These are phyloP conservation scores for Coelastrella sp. DNA, from an alignment of 139 green algal genomes.

Conservation along the genomic window DNA sequence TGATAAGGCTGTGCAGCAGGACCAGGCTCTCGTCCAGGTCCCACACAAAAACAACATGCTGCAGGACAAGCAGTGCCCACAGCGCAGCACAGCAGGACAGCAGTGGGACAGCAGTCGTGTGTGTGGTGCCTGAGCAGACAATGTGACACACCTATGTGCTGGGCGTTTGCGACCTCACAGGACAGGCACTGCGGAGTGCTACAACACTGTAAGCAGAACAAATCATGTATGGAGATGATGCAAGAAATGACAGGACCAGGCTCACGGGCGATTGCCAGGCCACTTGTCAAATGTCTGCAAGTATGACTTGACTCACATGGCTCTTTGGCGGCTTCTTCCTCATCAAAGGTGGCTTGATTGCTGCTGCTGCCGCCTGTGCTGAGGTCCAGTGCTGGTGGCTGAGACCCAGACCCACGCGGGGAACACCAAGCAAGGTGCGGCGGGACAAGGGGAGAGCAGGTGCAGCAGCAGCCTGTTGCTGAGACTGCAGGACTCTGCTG, in stretches of 20 bases:
- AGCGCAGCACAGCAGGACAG: not conserved
- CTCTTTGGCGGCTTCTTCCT: conserved; percentile 20
- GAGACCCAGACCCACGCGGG: conserved; percentile 21
- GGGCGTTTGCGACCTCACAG: too few species aligned
- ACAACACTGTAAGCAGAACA: too few species aligned
- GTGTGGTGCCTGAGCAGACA: too few species aligned
- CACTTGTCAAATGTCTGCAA: too few species aligned
- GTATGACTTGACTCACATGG: not conserved
- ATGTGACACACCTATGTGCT: too few species aligned
- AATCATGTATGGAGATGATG: too few species aligned
- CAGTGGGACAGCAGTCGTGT: too few species aligned
- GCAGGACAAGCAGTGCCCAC: not conserved
- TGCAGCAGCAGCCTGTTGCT: not conserved
- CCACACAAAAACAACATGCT: conserved; percentile 55
- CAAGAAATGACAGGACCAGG: too few species aligned
- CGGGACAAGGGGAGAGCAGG: not conserved
- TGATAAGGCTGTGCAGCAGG: conserved; percentile 60
- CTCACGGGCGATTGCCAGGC: too few species aligned
- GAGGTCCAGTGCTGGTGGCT: not conserved
- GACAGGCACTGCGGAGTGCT: too few species aligned
- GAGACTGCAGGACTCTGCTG: not conserved
- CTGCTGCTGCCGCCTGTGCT: not conserved
- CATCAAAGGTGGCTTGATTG: not conserved
- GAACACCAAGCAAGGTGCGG: conserved; percentile 8
- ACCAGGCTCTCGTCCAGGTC: conserved; percentile 70